Evolutionary conservation across 805 yeast genomes (phyloP).

Genomic region (Saccharomycopsis synnaedendra): DNA sequence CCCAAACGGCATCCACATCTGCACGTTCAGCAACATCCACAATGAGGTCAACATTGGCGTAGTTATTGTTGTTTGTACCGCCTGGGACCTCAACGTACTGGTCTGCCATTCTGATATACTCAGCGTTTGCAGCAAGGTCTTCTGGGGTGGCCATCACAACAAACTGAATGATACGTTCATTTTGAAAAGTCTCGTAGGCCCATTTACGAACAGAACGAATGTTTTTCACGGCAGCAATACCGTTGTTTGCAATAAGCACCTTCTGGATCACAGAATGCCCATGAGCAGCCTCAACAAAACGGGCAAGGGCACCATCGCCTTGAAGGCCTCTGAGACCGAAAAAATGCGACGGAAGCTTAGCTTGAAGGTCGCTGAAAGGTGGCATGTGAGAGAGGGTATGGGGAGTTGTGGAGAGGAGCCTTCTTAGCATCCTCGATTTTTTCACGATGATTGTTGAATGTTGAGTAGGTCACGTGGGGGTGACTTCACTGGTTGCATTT

Average conservation of each 20-base stretch:
- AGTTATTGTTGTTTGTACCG: slow-evolving; percentile 96
- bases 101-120: slow-evolving; percentile 97
- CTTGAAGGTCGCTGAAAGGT: slow-evolving; percentile 6
- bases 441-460: no score
- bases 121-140: slow-evolving; percentile 93
- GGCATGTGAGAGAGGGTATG: not conserved
- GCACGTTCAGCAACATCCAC: slow-evolving; percentile 97
- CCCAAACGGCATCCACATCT: slow-evolving; percentile 98
- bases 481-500: no score
- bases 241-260: slow-evolving; percentile 92
- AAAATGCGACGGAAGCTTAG: slow-evolving; percentile 57
- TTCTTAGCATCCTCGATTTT: no score
- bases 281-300: slow-evolving; percentile 47
- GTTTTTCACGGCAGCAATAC: slow-evolving; percentile 98
- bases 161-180: slow-evolving; percentile 86
- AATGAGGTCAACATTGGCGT: slow-evolving; percentile 94
- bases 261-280: slow-evolving; percentile 93
- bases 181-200: slow-evolving; percentile 98
- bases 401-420: no score
- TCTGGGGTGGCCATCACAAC: slow-evolving; percentile 99
- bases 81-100: slow-evolving; percentile 98
- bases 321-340: slow-evolving; percentile 49
- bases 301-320: slow-evolving; percentile 17
- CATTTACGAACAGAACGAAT: slow-evolving; percentile 95
- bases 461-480: no score